A percentile compares a stretch with the other conserved stretches of the same genome.
Conservation (phyloP, 2,329 filamentous ascomycete species). For the Lachnellula willkommii region DNA sequence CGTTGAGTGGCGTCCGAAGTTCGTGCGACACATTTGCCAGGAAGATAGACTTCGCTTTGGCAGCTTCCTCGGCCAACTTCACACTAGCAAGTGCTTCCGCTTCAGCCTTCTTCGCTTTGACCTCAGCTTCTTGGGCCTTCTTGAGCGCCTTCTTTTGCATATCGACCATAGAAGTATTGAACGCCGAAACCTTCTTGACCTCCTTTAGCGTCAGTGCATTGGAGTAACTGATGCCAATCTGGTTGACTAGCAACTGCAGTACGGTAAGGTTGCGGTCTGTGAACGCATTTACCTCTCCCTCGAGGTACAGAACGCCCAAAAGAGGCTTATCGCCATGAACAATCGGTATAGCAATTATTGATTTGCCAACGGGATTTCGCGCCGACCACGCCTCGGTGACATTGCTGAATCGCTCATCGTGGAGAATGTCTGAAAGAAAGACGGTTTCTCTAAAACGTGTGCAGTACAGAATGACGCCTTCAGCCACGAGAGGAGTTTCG, state of each 20-base stretch:
- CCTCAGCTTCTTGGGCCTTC: constrained; percentile 67
- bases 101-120: constrained; percentile 71
- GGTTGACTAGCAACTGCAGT: constrained; percentile 67
- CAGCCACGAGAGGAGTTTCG: constrained; percentile 63
- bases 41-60: constrained; percentile 78
- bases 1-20: constrained; percentile 75
- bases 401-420: constrained; percentile 73
- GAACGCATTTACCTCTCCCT: constrained; percentile 69
- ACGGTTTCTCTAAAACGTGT: constrained; percentile 71
- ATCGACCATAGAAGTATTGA: constrained; percentile 72
- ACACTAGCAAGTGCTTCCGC: constrained; percentile 73
- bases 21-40: constrained; percentile 77
- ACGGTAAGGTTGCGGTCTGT: constrained; percentile 68
- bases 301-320: constrained; percentile 69
- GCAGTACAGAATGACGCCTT: constrained; percentile 72
- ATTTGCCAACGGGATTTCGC: constrained; percentile 63
- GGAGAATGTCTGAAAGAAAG: constrained; percentile 67
- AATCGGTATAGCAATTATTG: constrained; percentile 76
- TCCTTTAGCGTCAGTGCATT: constrained; percentile 64
- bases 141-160: constrained; percentile 69
- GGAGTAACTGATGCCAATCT: constrained; percentile 68
- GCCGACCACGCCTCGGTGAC: constrained; percentile 64
- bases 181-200: constrained; percentile 70
- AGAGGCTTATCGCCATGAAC: constrained; percentile 65
- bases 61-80: constrained; percentile 75